Evolutionary conservation across 106 monocot species (phyloP), one percentile per base, ranked within the genome.

Genomic region (Dendrobium officinale): DNA sequence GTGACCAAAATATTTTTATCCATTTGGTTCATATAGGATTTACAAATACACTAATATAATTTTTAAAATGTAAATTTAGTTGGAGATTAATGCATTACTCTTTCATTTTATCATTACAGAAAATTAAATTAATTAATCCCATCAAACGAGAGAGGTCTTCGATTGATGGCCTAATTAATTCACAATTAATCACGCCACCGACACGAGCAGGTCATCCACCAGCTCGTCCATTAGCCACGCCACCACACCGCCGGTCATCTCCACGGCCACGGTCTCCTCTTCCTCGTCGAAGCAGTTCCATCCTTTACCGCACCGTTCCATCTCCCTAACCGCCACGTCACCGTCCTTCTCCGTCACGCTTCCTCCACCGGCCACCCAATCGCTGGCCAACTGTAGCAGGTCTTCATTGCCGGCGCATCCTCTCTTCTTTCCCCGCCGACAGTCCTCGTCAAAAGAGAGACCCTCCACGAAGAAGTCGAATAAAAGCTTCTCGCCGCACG

Each of bases 401-500:
- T 70, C 77, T 20, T 77, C 81, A 29, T 70, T 19, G 17, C 42
- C 72, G 27, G 7, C 26, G 41, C 48, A 8, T 18, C n/a, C 13
- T 4, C 29, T 55, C 29, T 16, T 18, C 19, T 19, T 55, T 1
- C 13, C 40, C 33, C 10, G 4, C 37, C 33, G 11, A 26, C 11
- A 33, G 0, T 72, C 33, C 72, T 72, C 72, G 10, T 9, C 19
- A 11, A 27, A 26, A n/a, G 51, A 81, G 24, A 88, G 55, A 48
- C 84, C 84, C 33, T 95, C 84, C 4, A 68, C 43, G 79, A 95
- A 92, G 77, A 90, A 92, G 75, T 90, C 92, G 2, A 88, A 4
- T 10, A 95, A 67, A 44, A 95, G 77, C 51, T 76, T 78, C 79
- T 89, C 82, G 33, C 43, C 73, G 10, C 8, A 77, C 6, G 26